Percentiles rank a stretch among this genome's conserved stretches.
Conservation (phyloP, 2,329 filamentous ascomycete species). For the Diaporthe citrichinensis region DNA sequence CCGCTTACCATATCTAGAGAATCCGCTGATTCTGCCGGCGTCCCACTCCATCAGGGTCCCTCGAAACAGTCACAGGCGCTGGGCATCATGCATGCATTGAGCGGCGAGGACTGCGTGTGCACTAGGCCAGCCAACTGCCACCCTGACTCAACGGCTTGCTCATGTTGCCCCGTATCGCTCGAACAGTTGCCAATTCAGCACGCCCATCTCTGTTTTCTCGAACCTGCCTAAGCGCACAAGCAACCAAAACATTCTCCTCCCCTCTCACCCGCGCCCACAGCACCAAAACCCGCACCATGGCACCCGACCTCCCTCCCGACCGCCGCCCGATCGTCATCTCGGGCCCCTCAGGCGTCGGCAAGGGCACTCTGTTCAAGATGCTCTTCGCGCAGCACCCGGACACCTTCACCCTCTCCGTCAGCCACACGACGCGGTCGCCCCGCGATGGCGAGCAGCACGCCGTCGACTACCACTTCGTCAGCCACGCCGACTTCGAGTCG, state of each 20-base stretch:
- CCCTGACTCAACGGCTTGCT: background rate
- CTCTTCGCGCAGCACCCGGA: constrained; percentile 71
- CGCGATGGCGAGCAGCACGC: constrained; percentile 82
- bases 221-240: background rate
- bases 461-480: constrained; percentile 85
- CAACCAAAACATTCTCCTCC: background rate
- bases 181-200: constrained; percentile 30
- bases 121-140: background rate
- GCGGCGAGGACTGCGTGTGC: background rate
- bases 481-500: constrained; percentile 74
- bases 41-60: constrained; percentile 30
- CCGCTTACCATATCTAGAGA: constrained; percentile 14
- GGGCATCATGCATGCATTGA: constrained; percentile 22
- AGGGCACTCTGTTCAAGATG: constrained; percentile 82
- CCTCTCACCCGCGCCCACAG: background rate
- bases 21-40: constrained; percentile 7
- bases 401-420: constrained; percentile 69
- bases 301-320: constrained; percentile 57
- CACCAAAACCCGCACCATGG: constrained; percentile 34
- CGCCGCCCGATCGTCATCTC: constrained; percentile 81
- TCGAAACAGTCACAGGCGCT: constrained; percentile 25
- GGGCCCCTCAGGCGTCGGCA: constrained; percentile 84
- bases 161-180: constrained; percentile 37
- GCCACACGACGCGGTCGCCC: constrained; percentile 85
- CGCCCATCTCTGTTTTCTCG: background rate